Evolutionary conservation across 768 basidiomycete species (phyloP).

Genomic region (Agaricus sinodeliciosus): DNA sequence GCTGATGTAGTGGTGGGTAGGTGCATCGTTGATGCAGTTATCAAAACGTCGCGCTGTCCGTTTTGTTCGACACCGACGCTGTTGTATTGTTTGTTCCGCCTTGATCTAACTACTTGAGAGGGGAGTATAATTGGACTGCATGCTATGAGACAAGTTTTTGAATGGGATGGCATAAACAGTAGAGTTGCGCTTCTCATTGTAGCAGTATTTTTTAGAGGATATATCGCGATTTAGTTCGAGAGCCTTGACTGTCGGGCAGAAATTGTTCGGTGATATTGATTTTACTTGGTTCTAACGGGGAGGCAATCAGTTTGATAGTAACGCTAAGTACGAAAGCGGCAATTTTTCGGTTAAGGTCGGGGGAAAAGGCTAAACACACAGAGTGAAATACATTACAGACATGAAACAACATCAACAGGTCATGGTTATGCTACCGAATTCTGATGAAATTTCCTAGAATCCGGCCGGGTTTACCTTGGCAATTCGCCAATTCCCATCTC

Average conservation of each 20-base stretch:
- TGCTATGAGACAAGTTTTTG: constrained; percentile 14
- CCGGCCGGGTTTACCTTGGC: not conserved
- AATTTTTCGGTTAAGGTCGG: no score
- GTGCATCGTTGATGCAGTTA: constrained; percentile 46
- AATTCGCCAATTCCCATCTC: not conserved
- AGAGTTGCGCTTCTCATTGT: not conserved
- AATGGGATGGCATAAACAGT: not conserved
- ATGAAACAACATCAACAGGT: not conserved
- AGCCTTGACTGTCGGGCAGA: not conserved
- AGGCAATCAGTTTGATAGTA: no score
- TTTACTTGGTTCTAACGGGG: not conserved
- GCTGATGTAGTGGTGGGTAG: constrained; percentile 20
- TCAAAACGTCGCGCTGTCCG: constrained; percentile 42
- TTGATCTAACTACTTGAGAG: constrained; percentile 24
- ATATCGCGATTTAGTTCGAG: not conserved
- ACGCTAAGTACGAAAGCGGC: no score
- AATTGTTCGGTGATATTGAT: not conserved
- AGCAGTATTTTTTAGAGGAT: not conserved
- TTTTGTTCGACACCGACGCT: constrained; percentile 44
- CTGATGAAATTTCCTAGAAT: not conserved
- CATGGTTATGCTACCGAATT: not conserved
- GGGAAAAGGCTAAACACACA: no score
- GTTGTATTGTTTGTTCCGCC: constrained; percentile 48
- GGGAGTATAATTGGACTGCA: not conserved
- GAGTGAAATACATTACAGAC: no score